Evolutionary conservation across 805 yeast species (phyloP).

Genomic region (Torulaspora microellipsoides): DNA sequence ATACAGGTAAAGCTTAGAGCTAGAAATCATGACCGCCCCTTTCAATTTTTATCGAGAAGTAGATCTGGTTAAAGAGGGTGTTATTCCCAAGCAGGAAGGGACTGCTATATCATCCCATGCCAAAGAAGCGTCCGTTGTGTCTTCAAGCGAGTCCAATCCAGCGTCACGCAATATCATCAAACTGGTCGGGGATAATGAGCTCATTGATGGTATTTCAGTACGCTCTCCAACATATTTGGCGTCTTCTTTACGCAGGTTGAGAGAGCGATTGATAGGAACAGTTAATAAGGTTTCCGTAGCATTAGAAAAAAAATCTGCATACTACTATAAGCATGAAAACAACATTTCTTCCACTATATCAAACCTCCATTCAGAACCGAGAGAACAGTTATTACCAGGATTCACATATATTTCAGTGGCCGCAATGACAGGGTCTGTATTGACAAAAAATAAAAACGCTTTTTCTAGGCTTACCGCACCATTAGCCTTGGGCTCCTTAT

Average conservation of each 20-base stretch:
- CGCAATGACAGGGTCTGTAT: slow-evolving; percentile 53
- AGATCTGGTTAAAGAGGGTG: slow-evolving; percentile 25
- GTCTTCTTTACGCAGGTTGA: slow-evolving; percentile 14
- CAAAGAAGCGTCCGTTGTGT: slow-evolving; percentile 13
- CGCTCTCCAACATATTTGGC: slow-evolving; percentile 25
- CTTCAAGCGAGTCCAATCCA: slow-evolving; percentile 2
- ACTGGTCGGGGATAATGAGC: slow-evolving; percentile 20
- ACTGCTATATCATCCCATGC: slow-evolving; percentile 19
- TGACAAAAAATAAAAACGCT: slow-evolving; percentile 51
- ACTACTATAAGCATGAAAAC: slow-evolving; percentile 47
- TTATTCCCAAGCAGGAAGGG: slow-evolving; percentile 22
- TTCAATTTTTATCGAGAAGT: slow-evolving; percentile 24
- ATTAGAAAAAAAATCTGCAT: slow-evolving; percentile 41
- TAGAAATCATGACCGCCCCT: slow-evolving; percentile 6
- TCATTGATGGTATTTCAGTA: slow-evolving; percentile 29
- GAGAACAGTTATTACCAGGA: slow-evolving; percentile 56
- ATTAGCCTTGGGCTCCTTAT: slow-evolving; percentile 44
- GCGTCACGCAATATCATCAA: slow-evolving; percentile 7
- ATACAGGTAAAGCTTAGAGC: too few species aligned
- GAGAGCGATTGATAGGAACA: slow-evolving; percentile 12
- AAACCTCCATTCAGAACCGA: slow-evolving; percentile 46
- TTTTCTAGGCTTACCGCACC: slow-evolving; percentile 48
- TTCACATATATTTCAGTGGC: slow-evolving; percentile 52
- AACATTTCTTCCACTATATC: slow-evolving; percentile 48
- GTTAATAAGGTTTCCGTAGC: slow-evolving; percentile 26